phyloP scores from a whole-genome alignment of 352 stramenopile genomes.

The Blastocystis sp. region DNA sequence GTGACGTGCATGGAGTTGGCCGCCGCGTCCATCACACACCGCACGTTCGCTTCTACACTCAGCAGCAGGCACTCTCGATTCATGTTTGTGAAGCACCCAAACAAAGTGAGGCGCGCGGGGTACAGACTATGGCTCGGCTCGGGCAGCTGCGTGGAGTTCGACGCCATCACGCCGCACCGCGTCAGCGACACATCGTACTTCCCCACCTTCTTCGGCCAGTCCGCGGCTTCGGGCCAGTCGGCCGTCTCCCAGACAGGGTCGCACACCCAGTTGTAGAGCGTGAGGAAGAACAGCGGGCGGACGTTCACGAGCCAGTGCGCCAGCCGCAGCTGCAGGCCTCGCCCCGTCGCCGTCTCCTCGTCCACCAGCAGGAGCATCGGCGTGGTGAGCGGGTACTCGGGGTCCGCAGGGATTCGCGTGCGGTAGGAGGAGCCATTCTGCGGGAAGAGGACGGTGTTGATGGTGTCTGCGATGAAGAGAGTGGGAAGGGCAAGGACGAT shows the following conservation, averaged over 20 bases:
- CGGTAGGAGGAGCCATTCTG: background rate
- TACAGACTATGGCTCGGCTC: background rate
- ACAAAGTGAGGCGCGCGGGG: background rate
- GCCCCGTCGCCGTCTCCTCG: background rate
- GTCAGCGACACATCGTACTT: background rate
- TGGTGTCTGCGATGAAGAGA: constrained; percentile 24
- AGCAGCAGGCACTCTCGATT: background rate
- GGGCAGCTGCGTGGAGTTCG: constrained; percentile 18
- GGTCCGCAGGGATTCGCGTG: constrained; percentile 9
- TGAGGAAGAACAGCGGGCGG: constrained; percentile 21
- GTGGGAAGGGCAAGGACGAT: constrained; percentile 12
- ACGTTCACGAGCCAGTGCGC: constrained; percentile 6
- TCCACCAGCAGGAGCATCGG: constrained; percentile 27
- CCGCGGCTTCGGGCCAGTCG: constrained; percentile 17
- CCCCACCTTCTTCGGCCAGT: constrained; percentile 33
- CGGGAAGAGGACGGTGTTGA: background rate
- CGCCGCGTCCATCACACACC: constrained; percentile 2
- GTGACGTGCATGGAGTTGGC: background rate
- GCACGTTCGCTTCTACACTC: background rate
- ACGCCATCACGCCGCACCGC: background rate
- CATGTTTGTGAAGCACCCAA: background rate
- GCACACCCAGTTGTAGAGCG: constrained; percentile 20
- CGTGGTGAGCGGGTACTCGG: background rate
- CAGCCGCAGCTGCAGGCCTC: background rate
- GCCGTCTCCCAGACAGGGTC: constrained; percentile 45